These are phyloP conservation scores for Alternaria atra DNA, from an alignment of 2,329 filamentous ascomycete species.

Conservation along the genomic window DNA sequence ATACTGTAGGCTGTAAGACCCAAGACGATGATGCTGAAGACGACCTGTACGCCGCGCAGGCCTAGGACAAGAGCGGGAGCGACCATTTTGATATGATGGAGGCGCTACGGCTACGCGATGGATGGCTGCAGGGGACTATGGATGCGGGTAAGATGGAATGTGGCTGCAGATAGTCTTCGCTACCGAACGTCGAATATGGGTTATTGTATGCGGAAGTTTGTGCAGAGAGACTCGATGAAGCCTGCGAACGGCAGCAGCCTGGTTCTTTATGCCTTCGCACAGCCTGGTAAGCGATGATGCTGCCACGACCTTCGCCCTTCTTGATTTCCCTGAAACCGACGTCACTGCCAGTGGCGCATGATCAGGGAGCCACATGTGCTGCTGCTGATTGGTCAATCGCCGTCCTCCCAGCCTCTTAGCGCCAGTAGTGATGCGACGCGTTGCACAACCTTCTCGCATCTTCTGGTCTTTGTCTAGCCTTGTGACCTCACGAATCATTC, in stretches of 20 bases:
- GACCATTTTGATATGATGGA: constrained; percentile 26
- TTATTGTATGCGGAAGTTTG: background rate
- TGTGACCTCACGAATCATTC: constrained; percentile 1
- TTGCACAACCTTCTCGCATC: constrained; percentile 16
- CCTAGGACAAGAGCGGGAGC: constrained; percentile 61
- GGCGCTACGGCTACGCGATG: constrained; percentile 6
- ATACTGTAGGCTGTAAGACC: constrained; percentile 79
- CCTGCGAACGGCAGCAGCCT: constrained; percentile 7
- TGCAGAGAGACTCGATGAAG: background rate
- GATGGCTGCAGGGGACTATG: constrained; percentile 4
- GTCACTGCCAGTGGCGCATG: constrained; percentile 29
- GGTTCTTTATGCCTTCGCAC: constrained; percentile 27
- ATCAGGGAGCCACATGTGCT: constrained; percentile 7
- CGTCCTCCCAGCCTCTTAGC: background rate
- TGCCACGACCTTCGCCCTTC: constrained; percentile 23
- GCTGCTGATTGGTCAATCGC: constrained; percentile 22
- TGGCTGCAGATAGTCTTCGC: constrained; percentile 6
- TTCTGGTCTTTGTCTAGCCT: constrained; percentile 8
- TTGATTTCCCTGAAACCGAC: constrained; percentile 14
- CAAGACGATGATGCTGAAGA: constrained; percentile 79
- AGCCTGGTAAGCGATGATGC: constrained; percentile 27
- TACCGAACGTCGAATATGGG: background rate
- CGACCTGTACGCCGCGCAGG: constrained; percentile 71
- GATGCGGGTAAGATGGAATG: constrained; percentile 7
- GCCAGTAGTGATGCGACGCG: constrained; percentile 19